Base-by-base conservation (phyloP, 2,329 filamentous ascomycete species). In the Penicillium griseofulvum region DNA sequence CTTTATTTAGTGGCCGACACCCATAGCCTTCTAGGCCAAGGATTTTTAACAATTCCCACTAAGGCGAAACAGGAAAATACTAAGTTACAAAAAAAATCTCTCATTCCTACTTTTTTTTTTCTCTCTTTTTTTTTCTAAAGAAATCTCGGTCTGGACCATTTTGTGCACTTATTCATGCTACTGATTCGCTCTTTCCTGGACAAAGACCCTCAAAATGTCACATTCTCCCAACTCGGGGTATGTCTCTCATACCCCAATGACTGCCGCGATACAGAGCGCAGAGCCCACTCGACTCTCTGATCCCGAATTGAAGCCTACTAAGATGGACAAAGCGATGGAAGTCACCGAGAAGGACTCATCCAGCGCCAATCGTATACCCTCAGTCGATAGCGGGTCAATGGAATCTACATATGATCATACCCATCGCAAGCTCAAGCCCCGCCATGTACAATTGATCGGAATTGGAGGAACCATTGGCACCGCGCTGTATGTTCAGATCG, bases 371-470 rank as follows among this genome's bases (percentile, higher is more conserved):
- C 52, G 56, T 24, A 62, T 63, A 26, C 57, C 59, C 17, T 68
- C 64, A 0, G 57, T 70, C 28, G 61, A 60, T 28, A 63, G 61
- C 24, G 64, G 57, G n/a, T 64, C 58, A 11, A 65, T 65, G 29
- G 64, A 67, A 46, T 59, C 64, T 1, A 55, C 55, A 19, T 60
- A 62, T 29, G 71, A 74, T 42, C 62, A 69, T 46, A 77, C 74
- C 1, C 73, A 72, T 33, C 73, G 76, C 51, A 75, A 71, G 55
- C 64, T 78, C 19, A 78, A 77, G 56, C 71, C 75, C 14, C 66
- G 76, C 56, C 76, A 79, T 65, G 74, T 79, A 38, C 75, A 78
- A 58, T 62, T 79, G 54, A 79, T 79, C 53, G 76, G 75, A 38
- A 78, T 79, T 52, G 76, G 76, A 24, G 76, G 76, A 12, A 75